Conservation (phyloP, 1,284 basidiomycete species). For the Ustilago loliicola region DNA sequence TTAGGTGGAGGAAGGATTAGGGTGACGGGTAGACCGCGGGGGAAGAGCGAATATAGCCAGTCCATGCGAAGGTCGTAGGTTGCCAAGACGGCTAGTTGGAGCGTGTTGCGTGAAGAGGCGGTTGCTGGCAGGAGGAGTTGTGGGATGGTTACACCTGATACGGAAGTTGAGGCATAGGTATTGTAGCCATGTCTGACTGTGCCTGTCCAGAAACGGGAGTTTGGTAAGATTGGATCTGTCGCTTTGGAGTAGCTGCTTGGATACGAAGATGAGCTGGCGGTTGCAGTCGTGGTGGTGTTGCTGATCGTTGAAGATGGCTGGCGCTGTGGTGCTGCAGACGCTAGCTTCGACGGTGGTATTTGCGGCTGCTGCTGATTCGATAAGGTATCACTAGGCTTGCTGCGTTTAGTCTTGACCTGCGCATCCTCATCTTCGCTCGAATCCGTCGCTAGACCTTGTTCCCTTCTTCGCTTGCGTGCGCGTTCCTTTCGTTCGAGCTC, state of each 20-base stretch:
- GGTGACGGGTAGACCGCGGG: slow-evolving; percentile 51
- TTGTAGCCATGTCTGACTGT: slow-evolving; percentile 64
- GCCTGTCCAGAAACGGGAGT: slow-evolving; percentile 61
- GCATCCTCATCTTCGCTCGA: slow-evolving; percentile 29
- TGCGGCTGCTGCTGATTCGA: not conserved
- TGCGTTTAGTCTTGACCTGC: slow-evolving; percentile 12
- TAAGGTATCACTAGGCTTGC: not conserved
- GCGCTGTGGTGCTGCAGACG: not conserved
- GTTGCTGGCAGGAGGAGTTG: slow-evolving; percentile 59
- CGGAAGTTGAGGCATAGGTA: slow-evolving; percentile 26
- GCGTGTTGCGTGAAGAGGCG: slow-evolving; percentile 24
- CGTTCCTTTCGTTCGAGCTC: slow-evolving; percentile 59
- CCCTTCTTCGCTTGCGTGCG: slow-evolving; percentile 43
- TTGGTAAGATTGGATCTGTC: slow-evolving; percentile 33
- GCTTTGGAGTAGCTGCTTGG: slow-evolving; percentile 7
- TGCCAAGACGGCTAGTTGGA: slow-evolving; percentile 55
- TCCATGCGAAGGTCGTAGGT: slow-evolving; percentile 64
- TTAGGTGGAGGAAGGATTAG: slow-evolving; percentile 55
- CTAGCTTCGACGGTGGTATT: not conserved
- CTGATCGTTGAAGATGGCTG: not conserved
- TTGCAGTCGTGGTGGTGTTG: not conserved
- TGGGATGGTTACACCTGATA: slow-evolving; percentile 38
- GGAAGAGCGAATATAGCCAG: slow-evolving; percentile 62
- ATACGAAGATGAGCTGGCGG: not conserved
- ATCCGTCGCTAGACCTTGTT: slow-evolving; percentile 30